A percentile compares a stretch with the other conserved stretches of the same genome.
phyloP scores from a whole-genome alignment of 2,329 filamentous ascomycete species.

The Ramularia collo-cygni region DNA sequence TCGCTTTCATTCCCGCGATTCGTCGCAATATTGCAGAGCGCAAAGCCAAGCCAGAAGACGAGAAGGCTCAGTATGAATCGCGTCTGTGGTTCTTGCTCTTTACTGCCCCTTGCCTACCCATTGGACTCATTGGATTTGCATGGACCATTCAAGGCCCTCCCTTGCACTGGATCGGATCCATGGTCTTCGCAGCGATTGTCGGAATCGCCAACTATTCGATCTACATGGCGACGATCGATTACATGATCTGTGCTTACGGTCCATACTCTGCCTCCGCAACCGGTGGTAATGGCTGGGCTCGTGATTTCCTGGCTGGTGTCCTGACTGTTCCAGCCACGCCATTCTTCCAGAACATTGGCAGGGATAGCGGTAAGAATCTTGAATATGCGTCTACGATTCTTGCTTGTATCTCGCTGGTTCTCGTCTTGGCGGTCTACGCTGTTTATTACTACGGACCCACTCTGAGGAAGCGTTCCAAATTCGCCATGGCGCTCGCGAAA shows the following conservation, averaged over 20 bases:
- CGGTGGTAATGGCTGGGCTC: constrained; percentile 67
- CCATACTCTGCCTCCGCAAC: constrained; percentile 69
- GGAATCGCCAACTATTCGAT: constrained; percentile 59
- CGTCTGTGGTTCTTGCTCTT: constrained; percentile 62
- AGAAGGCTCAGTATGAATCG: constrained; percentile 56
- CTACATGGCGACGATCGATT: constrained; percentile 72
- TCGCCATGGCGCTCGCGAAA: constrained; percentile 42
- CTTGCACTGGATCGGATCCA: constrained; percentile 62
- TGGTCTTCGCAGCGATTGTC: constrained; percentile 60
- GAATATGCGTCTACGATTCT: constrained; percentile 53
- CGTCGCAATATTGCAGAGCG: constrained; percentile 48
- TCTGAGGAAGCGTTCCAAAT: constrained; percentile 46
- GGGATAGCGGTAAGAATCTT: constrained; percentile 34
- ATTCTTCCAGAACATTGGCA: constrained; percentile 43
- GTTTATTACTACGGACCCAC: constrained; percentile 52
- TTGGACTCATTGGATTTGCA: constrained; percentile 66
- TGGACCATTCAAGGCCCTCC: constrained; percentile 61
- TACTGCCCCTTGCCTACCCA: constrained; percentile 55
- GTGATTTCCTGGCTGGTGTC: constrained; percentile 68
- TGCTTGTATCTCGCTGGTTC: constrained; percentile 42
- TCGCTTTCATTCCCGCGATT: constrained; percentile 51
- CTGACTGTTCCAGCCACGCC: constrained; percentile 63
- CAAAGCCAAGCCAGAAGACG: constrained; percentile 41
- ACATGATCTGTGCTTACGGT: constrained; percentile 69
- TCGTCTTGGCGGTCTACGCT: constrained; percentile 50